Conservation (phyloP, 129 eudicot species). For the Erigeron canadensis region DNA sequence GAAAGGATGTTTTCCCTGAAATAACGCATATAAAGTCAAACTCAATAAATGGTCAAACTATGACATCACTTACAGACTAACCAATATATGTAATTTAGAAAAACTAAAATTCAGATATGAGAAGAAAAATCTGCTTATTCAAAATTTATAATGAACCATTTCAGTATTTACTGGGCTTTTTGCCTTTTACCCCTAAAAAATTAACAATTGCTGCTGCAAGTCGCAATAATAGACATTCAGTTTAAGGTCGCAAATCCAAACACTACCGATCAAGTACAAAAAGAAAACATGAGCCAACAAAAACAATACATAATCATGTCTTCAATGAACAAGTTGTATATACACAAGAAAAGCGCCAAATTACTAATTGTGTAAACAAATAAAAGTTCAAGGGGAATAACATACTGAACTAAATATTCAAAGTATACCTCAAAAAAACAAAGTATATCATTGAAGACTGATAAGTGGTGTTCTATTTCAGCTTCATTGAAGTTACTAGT, state of each 20-base stretch:
- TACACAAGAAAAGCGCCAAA: background rate
- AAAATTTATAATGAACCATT: too few relatives aligned
- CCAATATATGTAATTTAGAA: background rate
- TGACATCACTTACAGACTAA: background rate
- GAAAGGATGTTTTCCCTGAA: slow-evolving; percentile 93
- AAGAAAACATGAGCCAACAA: too few relatives aligned
- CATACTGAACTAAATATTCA: background rate
- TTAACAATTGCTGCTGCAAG: background rate
- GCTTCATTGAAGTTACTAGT: slow-evolving; percentile 44
- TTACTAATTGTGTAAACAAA: background rate
- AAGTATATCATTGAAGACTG: slow-evolving; percentile 61
- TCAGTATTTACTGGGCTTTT: too few relatives aligned
- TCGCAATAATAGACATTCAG: background rate
- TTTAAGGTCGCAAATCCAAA: too few relatives aligned
- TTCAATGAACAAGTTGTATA: too few relatives aligned
- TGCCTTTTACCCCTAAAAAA: background rate
- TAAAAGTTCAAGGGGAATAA: background rate
- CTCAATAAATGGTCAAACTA: background rate
- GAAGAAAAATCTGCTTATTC: too few relatives aligned
- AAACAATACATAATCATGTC: background rate
- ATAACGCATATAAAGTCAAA: slow-evolving; percentile 14
- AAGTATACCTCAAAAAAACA: slow-evolving; percentile 72
- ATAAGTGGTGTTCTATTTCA: slow-evolving; percentile 66
- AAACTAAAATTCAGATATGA: background rate
- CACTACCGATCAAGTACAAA: too few relatives aligned